Percentiles rank a stretch among this genome's conserved stretches.
phyloP scores from a whole-genome alignment of 164 flowering plant species.

The Vitis rupestris region DNA sequence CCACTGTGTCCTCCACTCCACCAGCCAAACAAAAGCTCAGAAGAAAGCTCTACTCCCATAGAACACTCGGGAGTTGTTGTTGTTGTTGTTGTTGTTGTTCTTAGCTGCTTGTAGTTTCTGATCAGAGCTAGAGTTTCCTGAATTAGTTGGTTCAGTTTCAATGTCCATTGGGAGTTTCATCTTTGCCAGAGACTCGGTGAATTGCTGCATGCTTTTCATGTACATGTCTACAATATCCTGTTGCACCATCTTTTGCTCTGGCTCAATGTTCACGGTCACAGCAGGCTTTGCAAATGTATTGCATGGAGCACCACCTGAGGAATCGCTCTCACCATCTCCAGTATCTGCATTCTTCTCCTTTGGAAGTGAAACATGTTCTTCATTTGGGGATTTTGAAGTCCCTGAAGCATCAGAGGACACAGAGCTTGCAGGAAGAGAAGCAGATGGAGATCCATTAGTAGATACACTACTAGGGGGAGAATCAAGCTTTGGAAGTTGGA shows the following conservation, averaged over 20 bases:
- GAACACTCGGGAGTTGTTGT: conserved; percentile 58
- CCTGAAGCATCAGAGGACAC: conserved; percentile 43
- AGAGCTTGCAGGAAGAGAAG: conserved; percentile 40
- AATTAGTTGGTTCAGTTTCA: conserved; percentile 42
- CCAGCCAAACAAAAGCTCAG: conserved; percentile 38
- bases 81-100: conserved; percentile 9
- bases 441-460: conserved; percentile 54
- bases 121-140: conserved; percentile 58
- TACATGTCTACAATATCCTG: conserved; percentile 96
- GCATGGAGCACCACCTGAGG: conserved; percentile 32
- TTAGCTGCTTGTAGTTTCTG: conserved; percentile 47
- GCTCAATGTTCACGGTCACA: conserved; percentile 50
- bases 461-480: conserved; percentile 72
- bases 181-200: conserved; percentile 91
- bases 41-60: conserved; percentile 97
- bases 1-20: conserved; percentile 32
- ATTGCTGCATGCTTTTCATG: conserved; percentile 98
- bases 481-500: conserved; percentile 32
- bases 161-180: conserved; percentile 98
- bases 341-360: conserved; percentile 30
- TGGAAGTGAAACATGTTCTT: conserved; percentile 36
- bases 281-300: conserved; percentile 37
- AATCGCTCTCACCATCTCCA: conserved; percentile 43
- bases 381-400: conserved; percentile 33
- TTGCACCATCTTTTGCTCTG: conserved; percentile 71